Percentiles rank a stretch among this genome's conserved stretches.
Conservation (phyloP, 306 rosid species). For the Quercus aquifolioides region DNA sequence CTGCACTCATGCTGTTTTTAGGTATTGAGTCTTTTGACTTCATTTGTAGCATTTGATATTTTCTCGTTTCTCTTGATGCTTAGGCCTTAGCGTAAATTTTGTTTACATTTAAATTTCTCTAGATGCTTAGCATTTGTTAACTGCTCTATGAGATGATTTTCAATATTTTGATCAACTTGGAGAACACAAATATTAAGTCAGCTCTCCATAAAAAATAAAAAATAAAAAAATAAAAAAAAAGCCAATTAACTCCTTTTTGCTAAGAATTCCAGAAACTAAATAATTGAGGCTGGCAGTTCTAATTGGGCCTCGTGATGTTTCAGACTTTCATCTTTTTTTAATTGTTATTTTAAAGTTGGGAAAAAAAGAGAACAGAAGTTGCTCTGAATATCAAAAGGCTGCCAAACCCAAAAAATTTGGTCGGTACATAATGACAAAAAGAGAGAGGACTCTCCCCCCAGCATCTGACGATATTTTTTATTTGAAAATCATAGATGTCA, state of each 20-base stretch:
- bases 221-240: neutral
- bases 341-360: neutral
- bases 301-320: neutral
- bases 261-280: too few species aligned
- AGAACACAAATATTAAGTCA: neutral
- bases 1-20: slow-evolving; percentile 90
- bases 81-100: neutral
- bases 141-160: neutral
- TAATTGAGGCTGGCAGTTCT: neutral
- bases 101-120: too few species aligned
- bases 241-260: neutral
- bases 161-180: neutral
- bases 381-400: too few species aligned
- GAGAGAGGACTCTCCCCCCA: too few species aligned
- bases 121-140: neutral
- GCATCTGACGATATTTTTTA: too few species aligned
- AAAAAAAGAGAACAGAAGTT: too few species aligned
- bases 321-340: neutral
- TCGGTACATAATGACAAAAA: too few species aligned
- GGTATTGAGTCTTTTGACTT: slow-evolving; percentile 41
- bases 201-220: neutral
- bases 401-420: too few species aligned
- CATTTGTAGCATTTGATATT: neutral
- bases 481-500: too few species aligned
- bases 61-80: slow-evolving; percentile 1